These are phyloP conservation scores for Thelephora ganbajun DNA, from an alignment of 768 basidiomycete species.

Conservation along the genomic window DNA sequence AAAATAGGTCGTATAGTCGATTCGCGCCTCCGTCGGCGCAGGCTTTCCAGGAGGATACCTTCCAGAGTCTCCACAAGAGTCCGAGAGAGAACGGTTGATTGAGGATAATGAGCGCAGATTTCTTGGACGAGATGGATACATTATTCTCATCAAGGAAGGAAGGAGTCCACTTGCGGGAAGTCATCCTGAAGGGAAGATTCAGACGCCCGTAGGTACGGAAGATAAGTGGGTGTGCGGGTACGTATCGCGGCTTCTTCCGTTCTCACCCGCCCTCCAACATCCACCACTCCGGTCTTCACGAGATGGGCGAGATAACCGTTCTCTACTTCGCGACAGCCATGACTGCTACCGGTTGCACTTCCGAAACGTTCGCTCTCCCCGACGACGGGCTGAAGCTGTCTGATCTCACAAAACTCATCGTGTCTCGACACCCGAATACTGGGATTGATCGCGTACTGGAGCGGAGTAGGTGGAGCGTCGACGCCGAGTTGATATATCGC, in stretches of 20 bases:
- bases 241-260: neutral
- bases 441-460: conserved; percentile 39
- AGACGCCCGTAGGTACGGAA: neutral
- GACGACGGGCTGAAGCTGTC: conserved; percentile 31
- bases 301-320: conserved; percentile 20
- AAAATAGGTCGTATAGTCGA: conserved; percentile 41
- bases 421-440: conserved; percentile 37
- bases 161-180: neutral
- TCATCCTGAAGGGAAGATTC: too few relatives aligned
- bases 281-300: neutral
- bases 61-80: conserved; percentile 48
- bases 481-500: conserved; percentile 67
- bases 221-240: neutral
- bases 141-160: neutral
- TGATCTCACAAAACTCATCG: conserved; percentile 35
- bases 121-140: neutral
- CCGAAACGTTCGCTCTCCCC: conserved; percentile 38
- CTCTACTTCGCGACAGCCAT: conserved; percentile 54
- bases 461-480: conserved; percentile 63
- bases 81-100: conserved; percentile 71
- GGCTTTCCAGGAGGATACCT: conserved; percentile 15
- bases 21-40: conserved; percentile 55
- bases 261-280: neutral
- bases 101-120: conserved; percentile 62
- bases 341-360: conserved; percentile 46